A percentile compares a stretch with the other conserved stretches of the same genome.
Conservation (phyloP, 2,329 filamentous ascomycete species). For the Xylariaceae sp. region DNA sequence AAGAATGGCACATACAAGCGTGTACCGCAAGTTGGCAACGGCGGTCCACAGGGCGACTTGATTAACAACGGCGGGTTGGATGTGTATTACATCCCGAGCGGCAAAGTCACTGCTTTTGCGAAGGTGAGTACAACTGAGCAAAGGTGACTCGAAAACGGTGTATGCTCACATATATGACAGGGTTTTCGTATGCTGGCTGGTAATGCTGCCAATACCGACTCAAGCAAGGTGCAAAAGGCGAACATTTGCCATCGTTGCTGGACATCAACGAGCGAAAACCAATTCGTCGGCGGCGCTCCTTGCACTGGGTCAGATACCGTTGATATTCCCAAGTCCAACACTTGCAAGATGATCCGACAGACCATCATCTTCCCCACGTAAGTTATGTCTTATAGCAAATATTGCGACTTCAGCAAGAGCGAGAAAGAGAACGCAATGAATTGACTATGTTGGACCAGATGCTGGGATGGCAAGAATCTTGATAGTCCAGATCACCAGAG, state of each 20-base stretch:
- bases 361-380: slow-evolving; percentile 50
- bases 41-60: slow-evolving; percentile 42
- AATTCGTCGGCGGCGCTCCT: slow-evolving; percentile 48
- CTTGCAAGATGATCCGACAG: slow-evolving; percentile 52
- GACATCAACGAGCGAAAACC: slow-evolving; percentile 44
- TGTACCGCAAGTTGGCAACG: slow-evolving; percentile 44
- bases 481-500: slow-evolving; percentile 47
- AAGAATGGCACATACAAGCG: slow-evolving; percentile 43
- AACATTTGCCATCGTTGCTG: slow-evolving; percentile 49
- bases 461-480: slow-evolving; percentile 49
- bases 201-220: slow-evolving; percentile 41
- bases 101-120: slow-evolving; percentile 42
- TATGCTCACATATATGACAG: slow-evolving; percentile 21
- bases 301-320: slow-evolving; percentile 50
- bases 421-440: neutral
- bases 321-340: slow-evolving; percentile 43
- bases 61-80: slow-evolving; percentile 44
- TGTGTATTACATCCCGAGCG: slow-evolving; percentile 44
- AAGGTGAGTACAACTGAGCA: slow-evolving; percentile 26
- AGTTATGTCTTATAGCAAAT: slow-evolving; percentile 8
- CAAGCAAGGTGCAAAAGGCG: slow-evolving; percentile 35
- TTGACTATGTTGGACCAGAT: slow-evolving; percentile 32
- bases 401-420: neutral
- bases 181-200: slow-evolving; percentile 48
- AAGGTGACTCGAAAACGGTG: neutral